phyloP scores from a whole-genome alignment of 495 filamentous ascomycete genomes.

The Glarea lozoyensis region DNA sequence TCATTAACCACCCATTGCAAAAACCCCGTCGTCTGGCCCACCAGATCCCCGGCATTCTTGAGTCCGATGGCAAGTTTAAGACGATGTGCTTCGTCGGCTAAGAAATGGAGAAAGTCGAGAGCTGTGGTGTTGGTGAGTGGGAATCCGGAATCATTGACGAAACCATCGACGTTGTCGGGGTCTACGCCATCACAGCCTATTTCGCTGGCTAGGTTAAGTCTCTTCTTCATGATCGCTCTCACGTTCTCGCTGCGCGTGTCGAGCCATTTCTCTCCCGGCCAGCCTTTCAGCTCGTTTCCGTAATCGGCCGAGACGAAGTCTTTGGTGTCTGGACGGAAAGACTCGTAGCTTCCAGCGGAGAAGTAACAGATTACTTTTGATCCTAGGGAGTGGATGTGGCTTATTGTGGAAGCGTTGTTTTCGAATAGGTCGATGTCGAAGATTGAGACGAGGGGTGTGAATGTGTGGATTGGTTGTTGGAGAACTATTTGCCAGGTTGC shows the following conservation, averaged over 20 bases:
- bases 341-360: slow-evolving; percentile 47
- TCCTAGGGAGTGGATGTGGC: slow-evolving; percentile 33
- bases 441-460: slow-evolving; percentile 32
- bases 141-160: slow-evolving; percentile 37
- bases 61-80: slow-evolving; percentile 46
- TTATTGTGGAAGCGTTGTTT: slow-evolving; percentile 35
- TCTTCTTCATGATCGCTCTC: slow-evolving; percentile 47
- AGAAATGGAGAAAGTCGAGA: slow-evolving; percentile 47
- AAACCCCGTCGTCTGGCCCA: slow-evolving; percentile 41
- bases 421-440: slow-evolving; percentile 57
- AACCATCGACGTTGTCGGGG: slow-evolving; percentile 65
- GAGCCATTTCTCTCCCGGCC: slow-evolving; percentile 61
- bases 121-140: slow-evolving; percentile 44
- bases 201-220: slow-evolving; percentile 43
- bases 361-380: slow-evolving; percentile 67
- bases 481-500: slow-evolving; percentile 49
- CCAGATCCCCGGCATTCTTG: slow-evolving; percentile 59
- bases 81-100: slow-evolving; percentile 41
- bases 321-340: slow-evolving; percentile 44
- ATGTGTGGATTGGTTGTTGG: slow-evolving; percentile 31
- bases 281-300: slow-evolving; percentile 46
- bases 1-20: slow-evolving; percentile 67
- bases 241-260: slow-evolving; percentile 46
- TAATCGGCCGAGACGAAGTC: slow-evolving; percentile 44
- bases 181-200: slow-evolving; percentile 67